Base-by-base conservation (phyloP, 306 rosid genomes). In the Lotus japonicus region DNA sequence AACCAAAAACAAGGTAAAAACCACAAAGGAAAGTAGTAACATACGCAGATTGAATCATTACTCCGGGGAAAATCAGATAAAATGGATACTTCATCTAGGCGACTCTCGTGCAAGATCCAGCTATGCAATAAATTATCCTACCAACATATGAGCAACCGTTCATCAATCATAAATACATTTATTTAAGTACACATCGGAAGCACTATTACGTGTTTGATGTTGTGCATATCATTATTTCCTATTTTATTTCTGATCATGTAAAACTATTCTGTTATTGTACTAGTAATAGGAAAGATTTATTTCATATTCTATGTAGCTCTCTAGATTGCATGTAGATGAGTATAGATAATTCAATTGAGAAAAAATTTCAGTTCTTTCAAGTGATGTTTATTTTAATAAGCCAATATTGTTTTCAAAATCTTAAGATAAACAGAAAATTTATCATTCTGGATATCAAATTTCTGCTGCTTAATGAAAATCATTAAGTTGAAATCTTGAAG, bases 41-140 rank as follows among this genome's bases (percentile, higher is more conserved):
- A 31, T 31, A 31, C 97, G 9, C 79, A 70, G 65, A 79, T 48
- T 66, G 95, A 79, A 75, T 86, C 82, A 75, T 81, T 79, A 51
- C 77, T 43, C 53, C 68, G 71, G 57, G 83, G 81, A 68, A 83
- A 84, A 49, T 81, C 86, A 66, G 86, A 78, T 76, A 78, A 62
- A 21, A 83, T 62, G 66, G 82, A 62, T 21, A 79, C 87, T 88
- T 86, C 94, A 14, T 62, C 13, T 5, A 92, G 81, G 23, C 72
- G 44, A 56, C 66, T 80, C 53, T 75, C 82, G 12, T 9, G 80
- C 76, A 83, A 78, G 70, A 77, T 86, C 98, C 98, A 92, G 83
- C 94, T 64, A 42, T 80, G 85, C 38, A 88, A 68, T 82, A 52
- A 57, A 72, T 92, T 92, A 73, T 92, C 98, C 98, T 92, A 67